A percentile compares a stretch with the other conserved stretches of the same genome.
Conservation (phyloP, 1,139 yeast genomes). For the Hansenula sp. region DNA sequence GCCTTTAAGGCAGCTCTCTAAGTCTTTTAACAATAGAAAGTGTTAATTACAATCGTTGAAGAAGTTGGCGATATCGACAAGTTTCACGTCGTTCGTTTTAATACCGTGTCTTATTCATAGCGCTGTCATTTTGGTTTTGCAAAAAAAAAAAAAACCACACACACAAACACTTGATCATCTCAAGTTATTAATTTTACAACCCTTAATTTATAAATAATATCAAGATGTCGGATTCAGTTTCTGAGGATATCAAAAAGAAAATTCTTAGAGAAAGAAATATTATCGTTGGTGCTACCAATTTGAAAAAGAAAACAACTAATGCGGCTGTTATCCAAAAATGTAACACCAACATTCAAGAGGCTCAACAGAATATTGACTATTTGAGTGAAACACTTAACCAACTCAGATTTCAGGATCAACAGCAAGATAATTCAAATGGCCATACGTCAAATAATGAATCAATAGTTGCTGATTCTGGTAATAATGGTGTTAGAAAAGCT, state of each 20-base stretch:
- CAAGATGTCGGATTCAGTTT: conserved; percentile 18
- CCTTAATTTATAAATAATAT: neutral
- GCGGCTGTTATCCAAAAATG: conserved; percentile 84
- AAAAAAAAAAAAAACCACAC: neutral
- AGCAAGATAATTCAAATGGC: conserved; percentile 4
- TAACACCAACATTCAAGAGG: conserved; percentile 85
- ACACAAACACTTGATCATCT: neutral
- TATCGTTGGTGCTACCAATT: conserved; percentile 79
- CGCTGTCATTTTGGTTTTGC: neutral
- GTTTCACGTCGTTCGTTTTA: neutral
- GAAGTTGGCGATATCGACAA: neutral
- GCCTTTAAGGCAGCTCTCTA: too few relatives aligned
- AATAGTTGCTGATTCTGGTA: neutral
- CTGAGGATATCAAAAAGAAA: conserved; percentile 65
- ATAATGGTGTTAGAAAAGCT: conserved; percentile 6
- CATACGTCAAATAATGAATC: conserved; percentile 1
- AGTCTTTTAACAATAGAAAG: too few relatives aligned
- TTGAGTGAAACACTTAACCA: conserved; percentile 73
- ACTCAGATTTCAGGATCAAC: conserved; percentile 39
- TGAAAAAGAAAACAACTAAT: conserved; percentile 75
- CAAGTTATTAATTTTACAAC: too few relatives aligned
- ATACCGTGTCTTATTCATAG: neutral
- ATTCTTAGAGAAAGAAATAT: conserved; percentile 85
- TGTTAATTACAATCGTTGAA: too few relatives aligned
- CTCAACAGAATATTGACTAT: conserved; percentile 86